These are phyloP conservation scores for Colletotrichum orchidophilum DNA, from an alignment of 2,329 filamentous ascomycete genomes.

Conservation along the genomic window DNA sequence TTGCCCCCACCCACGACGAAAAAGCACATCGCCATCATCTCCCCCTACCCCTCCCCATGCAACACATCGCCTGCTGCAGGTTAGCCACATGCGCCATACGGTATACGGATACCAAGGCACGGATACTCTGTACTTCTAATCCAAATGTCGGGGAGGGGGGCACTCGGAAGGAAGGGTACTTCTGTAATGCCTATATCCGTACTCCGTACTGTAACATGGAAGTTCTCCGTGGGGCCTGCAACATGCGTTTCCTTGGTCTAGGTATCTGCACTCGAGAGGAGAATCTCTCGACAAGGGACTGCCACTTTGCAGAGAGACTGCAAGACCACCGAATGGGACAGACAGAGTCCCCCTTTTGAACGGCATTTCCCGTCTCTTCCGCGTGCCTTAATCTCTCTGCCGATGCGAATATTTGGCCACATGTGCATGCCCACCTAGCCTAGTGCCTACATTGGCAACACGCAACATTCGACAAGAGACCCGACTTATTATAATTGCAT, in stretches of 20 bases:
- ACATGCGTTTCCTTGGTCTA: background rate
- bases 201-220: too few relatives aligned
- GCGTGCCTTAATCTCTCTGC: background rate
- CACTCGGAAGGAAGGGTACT: background rate
- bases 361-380: background rate
- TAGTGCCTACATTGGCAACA: background rate
- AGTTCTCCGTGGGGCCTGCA: background rate
- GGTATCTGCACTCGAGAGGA: background rate
- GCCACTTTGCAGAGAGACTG: background rate
- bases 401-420: background rate
- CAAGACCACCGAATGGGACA: background rate
- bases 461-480: background rate
- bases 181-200: slow-evolving; percentile 2
- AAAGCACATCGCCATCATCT: slow-evolving; percentile 5
- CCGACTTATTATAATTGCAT: background rate
- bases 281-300: background rate
- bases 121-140: background rate
- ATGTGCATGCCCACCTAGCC: background rate
- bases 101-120: background rate
- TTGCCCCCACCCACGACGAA: background rate
- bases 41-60: slow-evolving; percentile 16
- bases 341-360: background rate
- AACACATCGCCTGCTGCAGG: slow-evolving; percentile 24
- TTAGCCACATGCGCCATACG: slow-evolving; percentile 9
- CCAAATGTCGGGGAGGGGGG: background rate